Conservation (phyloP, 78 protist species). For the Corallochytrium limacisporum region DNA sequence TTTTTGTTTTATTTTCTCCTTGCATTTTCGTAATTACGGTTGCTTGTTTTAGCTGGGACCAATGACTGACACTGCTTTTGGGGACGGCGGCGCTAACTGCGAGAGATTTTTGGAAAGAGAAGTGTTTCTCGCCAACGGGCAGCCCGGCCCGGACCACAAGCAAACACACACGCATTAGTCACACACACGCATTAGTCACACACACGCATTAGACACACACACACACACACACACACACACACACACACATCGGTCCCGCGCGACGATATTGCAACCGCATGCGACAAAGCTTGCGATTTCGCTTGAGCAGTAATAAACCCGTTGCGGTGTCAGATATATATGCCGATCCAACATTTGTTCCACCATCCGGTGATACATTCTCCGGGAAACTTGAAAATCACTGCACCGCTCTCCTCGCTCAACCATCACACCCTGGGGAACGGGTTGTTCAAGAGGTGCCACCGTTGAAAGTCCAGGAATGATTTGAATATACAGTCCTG, state of each 20-base stretch:
- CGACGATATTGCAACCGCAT: background rate
- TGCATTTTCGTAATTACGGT: no score
- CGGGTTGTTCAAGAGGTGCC: no score
- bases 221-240: background rate
- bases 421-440: no score
- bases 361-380: background rate
- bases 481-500: no score
- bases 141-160: no score
- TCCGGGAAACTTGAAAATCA: background rate
- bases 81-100: background rate
- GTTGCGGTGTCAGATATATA: background rate
- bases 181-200: background rate
- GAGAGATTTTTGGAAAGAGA: background rate
- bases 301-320: background rate
- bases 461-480: no score
- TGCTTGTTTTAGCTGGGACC: no score
- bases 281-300: background rate
- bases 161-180: no score
- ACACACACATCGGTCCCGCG: background rate
- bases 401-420: background rate
- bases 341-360: background rate
- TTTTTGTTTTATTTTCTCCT: no score
- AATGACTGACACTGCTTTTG: background rate
- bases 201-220: background rate
- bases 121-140: background rate